Evolutionary conservation across 352 stramenopile genomes (phyloP), one percentile per base, ranked within the genome.

Genomic region (Phytopythium delawarense): DNA sequence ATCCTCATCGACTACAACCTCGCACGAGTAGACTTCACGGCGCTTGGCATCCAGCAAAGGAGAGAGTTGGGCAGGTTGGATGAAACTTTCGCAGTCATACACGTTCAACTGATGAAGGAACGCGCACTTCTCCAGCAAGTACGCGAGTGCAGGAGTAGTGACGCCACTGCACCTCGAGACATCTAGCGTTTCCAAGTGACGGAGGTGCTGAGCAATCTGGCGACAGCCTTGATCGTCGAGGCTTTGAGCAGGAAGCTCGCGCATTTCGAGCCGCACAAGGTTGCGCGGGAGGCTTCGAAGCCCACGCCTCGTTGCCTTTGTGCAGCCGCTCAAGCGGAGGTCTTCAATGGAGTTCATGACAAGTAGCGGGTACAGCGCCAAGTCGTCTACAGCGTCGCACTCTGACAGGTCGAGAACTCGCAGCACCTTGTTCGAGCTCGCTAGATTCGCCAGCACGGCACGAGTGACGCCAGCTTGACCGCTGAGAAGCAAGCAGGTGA

Each of bases 331-430:
- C n/a, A 91, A 63, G 4, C 62, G 66, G 6, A 92, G 64, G 15
- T 82, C 63, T 45, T 76, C 28, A 0, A 92, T 54, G 6, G 81
- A 85, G 51, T 75, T 67, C 69, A 91, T 85, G 30, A 89, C 78
- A 1, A 79, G 32, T 13, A 92, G 48, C 32, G 83, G 76, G 28
- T 87, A 92, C 18, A 92, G 45, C 6, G 79, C 65, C 11, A 92
- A 61, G 37, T 92, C 79, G 39, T 91, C 83, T 1, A 91, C 60
- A 12, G 67, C 51, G 0, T 48, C 40, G 40, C 83, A 92, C 5
- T 81, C 59, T 1, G 78, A 72, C 34, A 92, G 61, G 28, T 92
- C 83, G 9, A 92, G 61, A 0, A 91, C 56, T 30, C 63, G 64
- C 18, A 92, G 61, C 16, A 66, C 45, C 40, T 75, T 84, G 69